These are phyloP conservation scores for Leccinellum luteum DNA, from an alignment of 768 basidiomycete species.

Conservation along the genomic window DNA sequence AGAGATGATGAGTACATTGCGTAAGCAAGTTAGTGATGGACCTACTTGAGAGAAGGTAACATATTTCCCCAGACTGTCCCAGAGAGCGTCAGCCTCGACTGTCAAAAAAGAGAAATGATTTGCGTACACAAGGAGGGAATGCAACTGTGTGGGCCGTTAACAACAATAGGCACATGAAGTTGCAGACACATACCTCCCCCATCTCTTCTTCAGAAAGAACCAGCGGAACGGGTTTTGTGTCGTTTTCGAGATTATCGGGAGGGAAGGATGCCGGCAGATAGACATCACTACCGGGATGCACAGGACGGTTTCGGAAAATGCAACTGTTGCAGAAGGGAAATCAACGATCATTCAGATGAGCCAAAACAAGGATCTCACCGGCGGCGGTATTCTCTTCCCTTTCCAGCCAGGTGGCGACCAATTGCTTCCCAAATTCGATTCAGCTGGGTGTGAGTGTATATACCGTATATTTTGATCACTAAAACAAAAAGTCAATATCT, in stretches of 20 bases:
- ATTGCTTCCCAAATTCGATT: constrained; percentile 48
- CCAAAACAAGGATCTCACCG: constrained; percentile 34
- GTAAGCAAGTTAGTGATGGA: constrained; percentile 24
- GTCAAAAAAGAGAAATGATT: not conserved
- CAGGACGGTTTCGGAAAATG: constrained; percentile 38
- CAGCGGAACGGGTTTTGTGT: constrained; percentile 20
- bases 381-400: constrained; percentile 51
- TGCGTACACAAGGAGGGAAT: constrained; percentile 57
- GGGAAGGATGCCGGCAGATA: constrained; percentile 53
- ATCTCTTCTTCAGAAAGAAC: constrained; percentile 43
- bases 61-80: constrained; percentile 32
- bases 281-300: constrained; percentile 38
- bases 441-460: constrained; percentile 49
- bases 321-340: constrained; percentile 36
- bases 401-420: constrained; percentile 39
- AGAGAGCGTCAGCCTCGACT: constrained; percentile 39
- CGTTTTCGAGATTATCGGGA: constrained; percentile 28
- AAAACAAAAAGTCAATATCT: too few relatives aligned
- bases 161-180: not conserved
- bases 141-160: constrained; percentile 38
- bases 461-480: too few relatives aligned
- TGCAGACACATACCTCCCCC: constrained; percentile 40
- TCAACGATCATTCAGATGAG: not conserved
- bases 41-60: constrained; percentile 28
- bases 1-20: constrained; percentile 30